Evolutionary conservation across 495 filamentous ascomycete genomes (phyloP).

Genomic region (Penicillium verhagenii): DNA sequence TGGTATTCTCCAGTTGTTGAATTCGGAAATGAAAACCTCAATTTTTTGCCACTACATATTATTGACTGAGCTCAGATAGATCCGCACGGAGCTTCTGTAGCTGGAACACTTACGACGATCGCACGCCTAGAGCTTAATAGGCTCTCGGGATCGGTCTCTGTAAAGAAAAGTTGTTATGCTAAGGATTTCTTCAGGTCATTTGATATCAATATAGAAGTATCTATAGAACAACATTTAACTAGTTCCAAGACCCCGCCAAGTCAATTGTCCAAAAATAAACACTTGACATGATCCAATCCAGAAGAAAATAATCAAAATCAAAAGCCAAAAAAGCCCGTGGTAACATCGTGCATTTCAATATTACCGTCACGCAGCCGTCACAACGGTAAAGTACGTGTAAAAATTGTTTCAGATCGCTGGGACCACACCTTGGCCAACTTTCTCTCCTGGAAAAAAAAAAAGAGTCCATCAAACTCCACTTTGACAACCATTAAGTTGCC

Average conservation of each 20-base stretch:
- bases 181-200: neutral
- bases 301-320: neutral
- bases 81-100: constrained; percentile 12
- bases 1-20: no score
- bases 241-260: neutral
- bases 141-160: constrained; percentile 1
- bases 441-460: constrained; percentile 10
- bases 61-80: constrained; percentile 6
- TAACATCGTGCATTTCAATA: constrained; percentile 16
- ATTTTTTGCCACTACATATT: neutral
- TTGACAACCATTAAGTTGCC: neutral
- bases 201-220: neutral
- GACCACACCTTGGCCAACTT: constrained; percentile 10
- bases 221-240: neutral
- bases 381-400: constrained; percentile 7
- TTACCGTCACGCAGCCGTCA: neutral
- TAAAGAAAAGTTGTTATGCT: neutral
- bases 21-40: neutral
- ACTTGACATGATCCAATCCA: neutral
- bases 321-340: constrained; percentile 9
- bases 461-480: constrained; percentile 21
- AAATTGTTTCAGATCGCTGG: constrained; percentile 25
- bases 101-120: constrained; percentile 15
- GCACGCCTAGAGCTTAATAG: constrained; percentile 16
- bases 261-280: neutral